Evolutionary conservation across 768 basidiomycete species (phyloP), one percentile per base, ranked within the genome.

Genomic region (Leccinum olivaceopallidum): DNA sequence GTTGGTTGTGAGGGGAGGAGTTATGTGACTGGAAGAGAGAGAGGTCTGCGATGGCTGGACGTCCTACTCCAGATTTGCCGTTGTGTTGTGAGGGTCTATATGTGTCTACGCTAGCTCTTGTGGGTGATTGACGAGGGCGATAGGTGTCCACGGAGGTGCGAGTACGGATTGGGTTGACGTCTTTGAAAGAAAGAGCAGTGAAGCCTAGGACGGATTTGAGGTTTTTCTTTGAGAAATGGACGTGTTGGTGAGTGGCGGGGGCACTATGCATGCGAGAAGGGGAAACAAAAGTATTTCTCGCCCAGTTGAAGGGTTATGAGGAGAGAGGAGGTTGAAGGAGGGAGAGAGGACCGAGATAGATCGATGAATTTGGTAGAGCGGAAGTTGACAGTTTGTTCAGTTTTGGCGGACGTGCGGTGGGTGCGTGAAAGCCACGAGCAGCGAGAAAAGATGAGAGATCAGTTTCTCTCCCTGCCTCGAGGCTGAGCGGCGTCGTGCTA

Each of bases 131-230:
- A 58, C 71, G 62, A 54, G 67, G 63, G 65, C 60, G 71, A 58
- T 55, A 63, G 49, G 60, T 62, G 60, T 75, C 74, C 18, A 63
- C 61, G 9, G 73, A 74, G 55, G 71, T 61, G 68, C 67, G 72
- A 62, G 61, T 67, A 52, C 63, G 73, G 54, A 63, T 63, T 60
- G 71, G 67, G 65, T 70, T 63, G 39, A 75, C 67, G 64, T 75
- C 71, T 66, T 72, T 77, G 65, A 76, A 78, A 55, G 76, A 76
- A 52, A 73, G 59, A 57, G 77, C 59, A 67, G 63, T 62, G 44
- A 83, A 75, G 55, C 81, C 82, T 55, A 84, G 76, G 49, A 81
- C 81, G 30, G 79, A 71, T 68, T 78, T 79, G 71, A 84, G 77
- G 68, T 77, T 79, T 73, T 78, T 78, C 77, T 76, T 80, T 57